Base-by-base conservation (phyloP, 768 basidiomycete genomes). In the Tylopilus vinaceipallidus region DNA sequence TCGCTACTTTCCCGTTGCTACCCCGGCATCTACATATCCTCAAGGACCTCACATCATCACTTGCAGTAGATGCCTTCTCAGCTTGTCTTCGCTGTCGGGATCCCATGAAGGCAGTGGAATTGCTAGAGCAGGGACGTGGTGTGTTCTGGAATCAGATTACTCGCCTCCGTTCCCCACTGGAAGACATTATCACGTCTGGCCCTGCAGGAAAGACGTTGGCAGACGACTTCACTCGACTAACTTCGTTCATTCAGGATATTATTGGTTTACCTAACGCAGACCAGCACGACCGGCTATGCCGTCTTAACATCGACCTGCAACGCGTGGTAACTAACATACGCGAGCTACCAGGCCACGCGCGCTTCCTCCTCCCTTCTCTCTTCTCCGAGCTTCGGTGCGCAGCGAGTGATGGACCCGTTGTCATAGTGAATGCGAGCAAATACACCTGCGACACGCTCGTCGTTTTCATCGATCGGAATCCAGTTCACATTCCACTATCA, bases 31-130 rank as follows among this genome's bases (percentile, higher is more conserved):
- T 17, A 8, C 23, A 1, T 5, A 7, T 33, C 22, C 22, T 44
- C 16, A 33, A 23, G n/a, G 4, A 14, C 2, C 23, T 34, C 33
- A 45, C 39, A 2, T 34, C 30, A 7, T 52, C 55, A 1, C 46
- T 58, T 13, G 42, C 42, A 24, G 37, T 46, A 8, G 57, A 54
- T 33, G 47, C 47, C 4, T 55, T 57, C 29, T 40, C 47, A 16
- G 37, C 46, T n/a, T 53, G 49, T 40, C 62, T 62, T 19, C 50
- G 37, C 2, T n/a, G 27, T 0, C 24, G 37, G 4, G 16, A 53
- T 23, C 44, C 47, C 12, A 36, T 52, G 14, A 40, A 32, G 13
- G 62, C 57, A 22, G 52, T 72, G 6, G 63, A 71, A 41, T 68
- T 68, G 57, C 54, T 71, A 1, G 63, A n/a, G n/a, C n/a, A n/a